phyloP scores from a whole-genome alignment of 2,329 filamentous ascomycete species.

The Alternaria dauci region DNA sequence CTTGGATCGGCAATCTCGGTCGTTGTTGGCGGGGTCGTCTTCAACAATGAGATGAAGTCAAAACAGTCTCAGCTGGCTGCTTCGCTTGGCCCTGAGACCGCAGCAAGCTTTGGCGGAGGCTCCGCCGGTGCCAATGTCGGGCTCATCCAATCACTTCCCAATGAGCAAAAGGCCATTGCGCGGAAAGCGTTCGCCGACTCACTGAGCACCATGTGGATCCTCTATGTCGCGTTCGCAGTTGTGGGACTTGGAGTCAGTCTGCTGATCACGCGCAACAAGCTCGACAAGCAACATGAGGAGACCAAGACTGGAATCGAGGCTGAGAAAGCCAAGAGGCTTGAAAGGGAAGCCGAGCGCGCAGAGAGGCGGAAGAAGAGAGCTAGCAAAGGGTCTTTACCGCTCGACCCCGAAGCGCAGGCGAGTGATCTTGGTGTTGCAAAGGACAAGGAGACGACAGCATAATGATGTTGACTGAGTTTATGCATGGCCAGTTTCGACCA shows the following conservation, averaged over 20 bases:
- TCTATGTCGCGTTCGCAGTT: constrained; percentile 55
- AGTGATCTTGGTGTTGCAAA: not conserved
- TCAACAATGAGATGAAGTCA: constrained; percentile 75
- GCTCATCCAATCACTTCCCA: constrained; percentile 62
- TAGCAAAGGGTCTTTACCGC: constrained; percentile 27
- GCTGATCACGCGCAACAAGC: constrained; percentile 53
- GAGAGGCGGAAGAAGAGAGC: constrained; percentile 41
- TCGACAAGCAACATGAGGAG: constrained; percentile 56
- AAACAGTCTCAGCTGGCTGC: constrained; percentile 60
- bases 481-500: constrained; percentile 3
- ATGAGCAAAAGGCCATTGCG: constrained; percentile 55
- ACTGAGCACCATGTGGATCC: constrained; percentile 60
- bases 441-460: constrained; percentile 13
- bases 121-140: constrained; percentile 69
- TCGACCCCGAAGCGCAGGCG: constrained; percentile 27
- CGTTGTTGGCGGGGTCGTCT: constrained; percentile 79
- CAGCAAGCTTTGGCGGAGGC: constrained; percentile 64
- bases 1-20: constrained; percentile 73
- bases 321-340: constrained; percentile 51
- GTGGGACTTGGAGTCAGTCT: constrained; percentile 51
- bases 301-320: constrained; percentile 60
- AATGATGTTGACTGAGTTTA: not conserved
- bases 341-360: constrained; percentile 44
- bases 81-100: constrained; percentile 62
- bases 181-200: constrained; percentile 55